Evolutionary conservation across 331 rosid species (phyloP), one percentile per base, ranked within the genome.

Genomic region (Malus hybrid): DNA sequence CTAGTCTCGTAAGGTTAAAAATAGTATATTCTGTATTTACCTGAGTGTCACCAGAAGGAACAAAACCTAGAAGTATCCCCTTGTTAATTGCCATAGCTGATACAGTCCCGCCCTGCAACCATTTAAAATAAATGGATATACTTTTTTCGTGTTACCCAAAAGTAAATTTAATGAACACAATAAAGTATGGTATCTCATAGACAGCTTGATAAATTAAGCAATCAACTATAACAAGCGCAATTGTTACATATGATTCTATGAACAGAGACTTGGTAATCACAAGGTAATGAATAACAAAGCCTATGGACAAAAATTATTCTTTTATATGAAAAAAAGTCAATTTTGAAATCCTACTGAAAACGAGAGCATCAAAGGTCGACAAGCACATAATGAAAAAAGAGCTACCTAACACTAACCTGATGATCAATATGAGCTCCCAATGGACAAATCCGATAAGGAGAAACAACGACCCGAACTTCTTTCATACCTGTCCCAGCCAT

Each of bases 361-460:
- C 42, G 20, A 18, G 42, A 74, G 66, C 55, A 36, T 69, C 39
- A 50, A 27, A 15, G 27, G 42, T 18, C 34, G 28, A 20, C 73
- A 61, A 33, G 79, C 69, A 73, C 46, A 42, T 44, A 48, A 52
- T 24, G 39, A 50, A 15, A 31, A 13, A 8, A 12, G 6, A 48
- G 78, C 62, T n/a, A 55, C 22, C 81, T 33, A 52, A 50, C 69
- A 73, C 79, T 65, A 84, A 85, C 99, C 97, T 94, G 99, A 83
- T 93, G 98, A 82, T 93, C 98, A 71, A 91, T 90, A 69, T 93
- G 98, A 80, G 97, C 98, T 78, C 99, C 99, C 78, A 94, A 65
- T 46, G 99, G 99, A 78, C 99, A 94, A 77, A 94, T 90, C 62
- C 99, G 93, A 84, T 94, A 94, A 48, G 99, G 99, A 67, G 99